These are phyloP conservation scores for Inonotus hispidus DNA, from an alignment of 1,284 basidiomycete species.

Conservation along the genomic window DNA sequence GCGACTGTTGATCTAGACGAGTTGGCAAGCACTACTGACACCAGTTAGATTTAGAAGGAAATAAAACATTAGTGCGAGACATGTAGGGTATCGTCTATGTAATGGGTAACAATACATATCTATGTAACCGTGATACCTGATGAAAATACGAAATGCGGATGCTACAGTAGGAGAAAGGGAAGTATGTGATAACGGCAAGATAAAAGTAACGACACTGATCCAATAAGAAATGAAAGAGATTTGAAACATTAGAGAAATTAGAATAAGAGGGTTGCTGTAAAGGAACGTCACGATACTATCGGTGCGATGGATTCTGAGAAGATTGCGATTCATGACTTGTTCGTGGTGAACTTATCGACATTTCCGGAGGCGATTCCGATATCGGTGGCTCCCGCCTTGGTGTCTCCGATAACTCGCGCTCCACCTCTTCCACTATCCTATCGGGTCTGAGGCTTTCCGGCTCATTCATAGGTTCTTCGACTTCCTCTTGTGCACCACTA, in stretches of 20 bases:
- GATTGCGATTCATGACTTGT: background rate
- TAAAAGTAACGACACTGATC: background rate
- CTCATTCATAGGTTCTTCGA: background rate
- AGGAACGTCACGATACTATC: background rate
- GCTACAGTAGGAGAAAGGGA: background rate
- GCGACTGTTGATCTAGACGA: slow-evolving; percentile 27
- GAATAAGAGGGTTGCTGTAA: background rate
- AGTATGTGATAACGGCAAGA: background rate
- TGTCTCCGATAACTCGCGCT: background rate
- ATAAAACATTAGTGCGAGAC: background rate
- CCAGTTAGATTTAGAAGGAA: background rate
- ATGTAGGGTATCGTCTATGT: background rate
- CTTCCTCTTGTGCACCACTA: background rate
- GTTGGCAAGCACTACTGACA: background rate
- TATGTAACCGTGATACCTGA: background rate
- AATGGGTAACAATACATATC: background rate
- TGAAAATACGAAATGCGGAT: background rate
- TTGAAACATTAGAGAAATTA: background rate
- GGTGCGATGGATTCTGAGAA: background rate
- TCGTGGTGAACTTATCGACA: background rate
- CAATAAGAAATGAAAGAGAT: background rate
- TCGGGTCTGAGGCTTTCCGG: background rate
- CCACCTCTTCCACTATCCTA: background rate
- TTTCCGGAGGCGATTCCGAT: background rate
- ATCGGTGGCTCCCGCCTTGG: background rate